phyloP scores from a whole-genome alignment of 2,329 filamentous ascomycete species.

The Elsinoe australis region DNA sequence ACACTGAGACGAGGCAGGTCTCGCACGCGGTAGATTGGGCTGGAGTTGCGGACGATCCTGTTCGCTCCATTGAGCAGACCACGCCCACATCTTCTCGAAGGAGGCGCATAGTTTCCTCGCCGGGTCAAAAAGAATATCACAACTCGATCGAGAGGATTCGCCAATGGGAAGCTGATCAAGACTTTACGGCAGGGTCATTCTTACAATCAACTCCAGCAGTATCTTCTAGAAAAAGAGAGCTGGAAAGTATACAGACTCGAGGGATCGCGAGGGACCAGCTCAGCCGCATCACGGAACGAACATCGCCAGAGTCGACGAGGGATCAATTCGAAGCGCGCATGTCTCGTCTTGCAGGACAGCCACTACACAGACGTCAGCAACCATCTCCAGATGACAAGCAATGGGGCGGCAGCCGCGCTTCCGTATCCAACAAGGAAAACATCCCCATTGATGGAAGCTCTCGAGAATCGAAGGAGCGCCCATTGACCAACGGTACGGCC shows the following conservation, averaged over 20 bases:
- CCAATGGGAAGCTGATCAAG: slow-evolving; percentile 35
- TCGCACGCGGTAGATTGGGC: slow-evolving; percentile 24
- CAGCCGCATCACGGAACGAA: slow-evolving; percentile 18
- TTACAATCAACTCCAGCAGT: slow-evolving; percentile 42
- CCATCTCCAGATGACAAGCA: slow-evolving; percentile 14
- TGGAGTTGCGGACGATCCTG: slow-evolving; percentile 31
- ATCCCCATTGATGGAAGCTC: slow-evolving; percentile 27
- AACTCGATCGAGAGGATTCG: slow-evolving; percentile 22
- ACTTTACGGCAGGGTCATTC: slow-evolving; percentile 40
- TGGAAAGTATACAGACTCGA: slow-evolving; percentile 33
- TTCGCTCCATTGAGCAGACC: slow-evolving; percentile 35
- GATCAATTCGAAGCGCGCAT: slow-evolving; percentile 10
- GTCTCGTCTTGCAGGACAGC: slow-evolving; percentile 11
- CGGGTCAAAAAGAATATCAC: slow-evolving; percentile 19
- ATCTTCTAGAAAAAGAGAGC: slow-evolving; percentile 35
- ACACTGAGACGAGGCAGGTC: slow-evolving; percentile 21
- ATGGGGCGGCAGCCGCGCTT: slow-evolving; percentile 22
- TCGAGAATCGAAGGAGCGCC: slow-evolving; percentile 26
- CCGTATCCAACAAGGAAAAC: slow-evolving; percentile 27
- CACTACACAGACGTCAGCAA: slow-evolving; percentile 5
- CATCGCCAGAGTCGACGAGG: slow-evolving; percentile 4
- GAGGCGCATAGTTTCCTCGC: slow-evolving; percentile 22
- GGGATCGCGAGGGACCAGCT: slow-evolving; percentile 28
- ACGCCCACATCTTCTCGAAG: slow-evolving; percentile 18
- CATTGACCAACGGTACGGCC: slow-evolving; percentile 25